Conservation (phyloP, 768 basidiomycete species). For the Boletellus ananiceps region DNA sequence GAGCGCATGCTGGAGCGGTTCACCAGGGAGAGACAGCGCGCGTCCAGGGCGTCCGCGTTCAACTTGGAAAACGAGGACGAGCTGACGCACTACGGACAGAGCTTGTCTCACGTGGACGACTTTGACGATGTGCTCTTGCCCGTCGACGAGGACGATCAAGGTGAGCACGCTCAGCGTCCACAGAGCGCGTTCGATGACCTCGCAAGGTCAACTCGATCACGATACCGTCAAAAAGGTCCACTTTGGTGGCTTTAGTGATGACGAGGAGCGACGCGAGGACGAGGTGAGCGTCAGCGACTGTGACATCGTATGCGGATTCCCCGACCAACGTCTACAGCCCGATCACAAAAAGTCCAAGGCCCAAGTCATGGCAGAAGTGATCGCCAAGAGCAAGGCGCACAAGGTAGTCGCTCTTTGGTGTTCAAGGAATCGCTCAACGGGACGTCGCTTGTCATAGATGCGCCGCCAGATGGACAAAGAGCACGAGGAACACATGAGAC, state of each 20-base stretch:
- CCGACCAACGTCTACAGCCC: conserved; percentile 43
- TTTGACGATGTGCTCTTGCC: conserved; percentile 62
- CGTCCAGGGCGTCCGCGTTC: conserved; percentile 73
- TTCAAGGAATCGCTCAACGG: neutral
- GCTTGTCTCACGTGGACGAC: conserved; percentile 78
- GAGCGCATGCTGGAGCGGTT: conserved; percentile 97
- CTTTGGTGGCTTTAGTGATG: conserved; percentile 85
- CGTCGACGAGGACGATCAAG: conserved; percentile 46
- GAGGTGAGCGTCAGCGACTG: conserved; percentile 34
- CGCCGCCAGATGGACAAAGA: conserved; percentile 86
- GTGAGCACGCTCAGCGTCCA: conserved; percentile 25
- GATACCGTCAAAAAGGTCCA: conserved; percentile 65
- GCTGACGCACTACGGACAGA: conserved; percentile 88
- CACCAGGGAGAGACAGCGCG: conserved; percentile 80
- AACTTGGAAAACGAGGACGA: conserved; percentile 92
- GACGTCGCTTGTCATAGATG: conserved; percentile 43
- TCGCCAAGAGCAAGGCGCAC: conserved; percentile 94
- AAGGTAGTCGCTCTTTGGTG: conserved; percentile 51
- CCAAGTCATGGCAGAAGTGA: conserved; percentile 97
- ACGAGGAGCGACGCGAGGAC: conserved; percentile 49
- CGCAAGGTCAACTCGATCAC: conserved; percentile 60
- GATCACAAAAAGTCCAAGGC: conserved; percentile 86
- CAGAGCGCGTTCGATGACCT: neutral
- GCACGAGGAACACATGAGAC: conserved; percentile 78
- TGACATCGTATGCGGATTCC: neutral